Percentiles rank a stretch among this genome's conserved stretches.
These are phyloP conservation scores for Fusarium sp. DNA, from an alignment of 2,329 filamentous ascomycete genomes.

Conservation along the genomic window DNA sequence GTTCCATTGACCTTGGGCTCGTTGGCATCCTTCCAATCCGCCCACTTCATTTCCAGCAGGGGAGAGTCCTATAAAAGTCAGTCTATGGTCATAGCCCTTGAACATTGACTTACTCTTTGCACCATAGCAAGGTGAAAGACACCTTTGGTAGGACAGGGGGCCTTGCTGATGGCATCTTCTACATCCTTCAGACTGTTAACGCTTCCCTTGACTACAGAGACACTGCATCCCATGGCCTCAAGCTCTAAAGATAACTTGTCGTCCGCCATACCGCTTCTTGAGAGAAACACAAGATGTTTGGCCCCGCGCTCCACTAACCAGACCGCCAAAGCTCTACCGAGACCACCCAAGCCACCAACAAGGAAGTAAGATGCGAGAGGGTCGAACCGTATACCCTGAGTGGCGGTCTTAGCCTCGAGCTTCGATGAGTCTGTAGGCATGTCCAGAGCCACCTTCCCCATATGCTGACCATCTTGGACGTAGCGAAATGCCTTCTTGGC, in stretches of 20 bases:
- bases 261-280: slow-evolving; percentile 41
- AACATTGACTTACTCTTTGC: slow-evolving; percentile 18
- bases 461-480: slow-evolving; percentile 31
- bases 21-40: slow-evolving; percentile 40
- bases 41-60: slow-evolving; percentile 46
- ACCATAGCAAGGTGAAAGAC: slow-evolving; percentile 48
- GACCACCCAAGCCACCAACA: slow-evolving; percentile 42
- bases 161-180: slow-evolving; percentile 7
- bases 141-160: slow-evolving; percentile 35
- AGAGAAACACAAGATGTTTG: slow-evolving; percentile 47
- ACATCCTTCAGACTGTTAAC: slow-evolving; percentile 19
- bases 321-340: slow-evolving; percentile 38
- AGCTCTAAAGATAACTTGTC: slow-evolving; percentile 17
- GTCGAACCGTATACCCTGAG: neutral
- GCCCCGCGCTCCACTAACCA: slow-evolving; percentile 38
- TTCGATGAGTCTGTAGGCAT: neutral
- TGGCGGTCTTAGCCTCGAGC: neutral
- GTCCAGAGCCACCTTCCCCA: slow-evolving; percentile 3
- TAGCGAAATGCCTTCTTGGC: slow-evolving; percentile 25
- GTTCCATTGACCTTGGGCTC: slow-evolving; percentile 51
- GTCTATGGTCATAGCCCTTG: no score
- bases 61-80: slow-evolving; percentile 42
- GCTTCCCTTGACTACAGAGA: slow-evolving; percentile 1
- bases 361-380: slow-evolving; percentile 34
- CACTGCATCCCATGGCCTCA: slow-evolving; percentile 23